Base-by-base conservation (phyloP, 306 rosid genomes). In the Parietaria judaica region DNA sequence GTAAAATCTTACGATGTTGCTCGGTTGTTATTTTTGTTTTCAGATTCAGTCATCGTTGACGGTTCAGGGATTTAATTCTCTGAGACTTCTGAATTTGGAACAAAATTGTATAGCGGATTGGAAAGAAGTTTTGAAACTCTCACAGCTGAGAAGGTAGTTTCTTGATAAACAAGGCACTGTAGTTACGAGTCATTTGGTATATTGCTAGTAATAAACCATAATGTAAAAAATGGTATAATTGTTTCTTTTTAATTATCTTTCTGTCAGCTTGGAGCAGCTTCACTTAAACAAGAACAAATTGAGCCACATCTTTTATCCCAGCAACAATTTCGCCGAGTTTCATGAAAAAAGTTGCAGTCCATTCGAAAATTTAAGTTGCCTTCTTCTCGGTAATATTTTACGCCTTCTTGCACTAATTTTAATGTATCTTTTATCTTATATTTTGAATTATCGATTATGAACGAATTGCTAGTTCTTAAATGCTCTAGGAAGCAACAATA, bases 221-320 rank as follows among this genome's bases (percentile, higher is more conserved):
- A 14, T 31, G 8, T 8, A 13, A 31, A 51, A 16, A 13, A 53
- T 38, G 37, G 36, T 41, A 38, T 3, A 45, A 6, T 62, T 47
- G 55, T 49, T 13, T 12, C 44, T 41, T 7, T 44, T 6, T 54
- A 23, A 23, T 55, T 55, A 39, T 12, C 53, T 38, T n/a, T 8
- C 31, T 53, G 31, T 51, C 82, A 92, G 99, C 85, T 92, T 88
- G 90, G 90, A 86, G 94, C 88, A 92, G 88, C 89, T 92, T 65
- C 80, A 88, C 73, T 72, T 92, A 80, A 86, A 81, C 81, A 84
- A 80, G 85, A 92, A 92, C 84, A 80, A 71, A 41, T 81, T 92
- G 87, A 78, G 61, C 59, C 49, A 54, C 74, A 68, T 92, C 70
- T 79, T 75, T 70, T 86, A 84, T 76, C 87, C 95, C 39, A 77